A percentile compares a stretch with the other conserved stretches of the same genome.
Conservation (phyloP, 1,139 yeast genomes). For the Ogataea hybrid region DNA sequence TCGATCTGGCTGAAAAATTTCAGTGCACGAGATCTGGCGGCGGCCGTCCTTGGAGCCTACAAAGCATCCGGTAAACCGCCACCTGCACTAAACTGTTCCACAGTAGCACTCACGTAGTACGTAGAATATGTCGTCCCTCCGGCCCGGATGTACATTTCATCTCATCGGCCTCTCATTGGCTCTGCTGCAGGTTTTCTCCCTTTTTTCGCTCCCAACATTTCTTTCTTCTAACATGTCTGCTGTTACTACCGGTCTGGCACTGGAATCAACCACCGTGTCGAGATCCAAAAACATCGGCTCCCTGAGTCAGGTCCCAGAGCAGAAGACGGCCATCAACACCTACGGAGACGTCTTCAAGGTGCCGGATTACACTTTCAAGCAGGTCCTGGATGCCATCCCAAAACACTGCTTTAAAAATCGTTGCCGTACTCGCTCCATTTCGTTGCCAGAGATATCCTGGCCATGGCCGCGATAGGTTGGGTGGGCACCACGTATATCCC, state of each 20-base stretch:
- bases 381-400: conserved; percentile 70
- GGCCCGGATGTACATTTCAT: background rate
- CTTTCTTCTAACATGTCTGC: conserved; percentile 20
- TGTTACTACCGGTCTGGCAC: conserved; percentile 22
- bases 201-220: conserved; percentile 4
- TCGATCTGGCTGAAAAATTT: background rate
- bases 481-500: conserved; percentile 56
- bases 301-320: conserved; percentile 11
- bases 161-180: conserved; percentile 3
- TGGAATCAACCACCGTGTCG: conserved; percentile 13
- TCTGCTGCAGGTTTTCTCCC: conserved; percentile 5
- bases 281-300: conserved; percentile 16
- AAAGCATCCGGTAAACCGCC: no score
- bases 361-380: conserved; percentile 74
- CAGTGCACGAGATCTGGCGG: background rate
- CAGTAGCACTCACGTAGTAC: no score
- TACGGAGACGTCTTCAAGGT: conserved; percentile 65
- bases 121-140: no score
- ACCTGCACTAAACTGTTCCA: no score
- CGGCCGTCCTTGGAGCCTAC: no score
- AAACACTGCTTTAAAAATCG: conserved; percentile 72
- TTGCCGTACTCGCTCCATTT: conserved; percentile 55
- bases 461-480: conserved; percentile 50
- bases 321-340: conserved; percentile 50
- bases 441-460: conserved; percentile 61